Base-by-base conservation (phyloP, 2,329 filamentous ascomycete species). In the Trichoderma citrinoviride region DNA sequence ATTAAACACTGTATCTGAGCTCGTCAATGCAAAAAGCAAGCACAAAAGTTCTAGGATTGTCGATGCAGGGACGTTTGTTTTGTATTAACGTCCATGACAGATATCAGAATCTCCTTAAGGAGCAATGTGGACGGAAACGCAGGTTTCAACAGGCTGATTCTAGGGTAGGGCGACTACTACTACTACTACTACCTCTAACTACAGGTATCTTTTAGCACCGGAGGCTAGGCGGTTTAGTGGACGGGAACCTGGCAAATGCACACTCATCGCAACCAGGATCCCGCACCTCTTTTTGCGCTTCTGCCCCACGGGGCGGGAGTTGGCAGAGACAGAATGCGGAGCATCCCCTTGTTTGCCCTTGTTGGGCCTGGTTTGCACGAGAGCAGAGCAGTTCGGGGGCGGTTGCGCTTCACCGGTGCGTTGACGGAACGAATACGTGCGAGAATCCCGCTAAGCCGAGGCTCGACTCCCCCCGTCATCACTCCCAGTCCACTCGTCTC, bases 141-240 rank as follows among this genome's bases (percentile, higher is more conserved):
- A 46, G 23, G n/a, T 14, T 46, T 43, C 17, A 54, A 21, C 47
- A 15, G n/a, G 40, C 25, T 33, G 19, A 43, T 10, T 62, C 49
- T 62, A 62, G 60, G 49, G 60, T 54, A 62, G 60, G 60, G 50
- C 25, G 33, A 33, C 58, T 5, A 4, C 33, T 14, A 37, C 10
- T 14, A n/a, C n/a, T n/a, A n/a, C n/a, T n/a, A n/a, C n/a, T n/a
- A n/a, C n/a, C n/a, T n/a, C n/a, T n/a, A n/a, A n/a, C n/a, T n/a
- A n/a, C n/a, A n/a, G n/a, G n/a, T 37, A 29, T 5, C 7, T 3
- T 37, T 12, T 62, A 62, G 49, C 25, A 62, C 60, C 49, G 60
- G 60, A 62, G 60, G 47, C 60, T 62, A 62, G 40, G 60, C 49
- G 49, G 60, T 37, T 37, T 62, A 62, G 60, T 52, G 47, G 60